Percentiles rank a stretch among this genome's conserved stretches.
Conservation (phyloP, 768 basidiomycete species). For the Suillus lakei region DNA sequence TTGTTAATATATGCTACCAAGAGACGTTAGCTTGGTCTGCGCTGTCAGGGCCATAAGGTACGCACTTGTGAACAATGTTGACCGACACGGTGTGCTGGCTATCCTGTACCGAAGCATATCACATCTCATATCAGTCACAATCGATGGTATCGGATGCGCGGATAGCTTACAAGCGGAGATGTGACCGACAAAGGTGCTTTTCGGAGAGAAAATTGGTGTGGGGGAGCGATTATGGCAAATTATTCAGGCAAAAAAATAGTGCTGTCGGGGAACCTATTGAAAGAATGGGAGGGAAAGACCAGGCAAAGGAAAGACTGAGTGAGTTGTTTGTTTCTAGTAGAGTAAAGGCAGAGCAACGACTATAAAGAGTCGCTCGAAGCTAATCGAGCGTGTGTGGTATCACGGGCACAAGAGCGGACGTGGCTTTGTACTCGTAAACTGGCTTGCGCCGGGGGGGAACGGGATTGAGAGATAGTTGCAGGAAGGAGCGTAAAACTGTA, state of each 20-base stretch:
- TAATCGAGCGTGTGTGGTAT: slow-evolving; percentile 51
- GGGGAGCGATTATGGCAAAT: slow-evolving; percentile 24
- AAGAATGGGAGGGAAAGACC: slow-evolving; percentile 30
- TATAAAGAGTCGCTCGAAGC: slow-evolving; percentile 53
- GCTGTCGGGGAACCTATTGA: slow-evolving; percentile 16
- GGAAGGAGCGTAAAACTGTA: slow-evolving; percentile 13
- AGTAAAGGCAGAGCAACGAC: slow-evolving; percentile 30
- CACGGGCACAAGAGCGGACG: slow-evolving; percentile 29
- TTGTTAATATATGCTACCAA: slow-evolving; percentile 4
- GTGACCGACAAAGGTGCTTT: neutral
- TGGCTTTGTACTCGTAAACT: slow-evolving; percentile 32
- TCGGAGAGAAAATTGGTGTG: slow-evolving; percentile 13
- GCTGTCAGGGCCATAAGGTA: slow-evolving; percentile 1
- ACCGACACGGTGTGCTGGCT: slow-evolving; percentile 3
- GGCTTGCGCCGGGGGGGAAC: slow-evolving; percentile 27
- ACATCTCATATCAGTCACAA: slow-evolving; percentile 11
- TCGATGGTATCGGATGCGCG: slow-evolving; percentile 1
- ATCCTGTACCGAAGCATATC: slow-evolving; percentile 10
- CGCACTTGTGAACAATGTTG: slow-evolving; percentile 4
- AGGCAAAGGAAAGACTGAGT: slow-evolving; percentile 40
- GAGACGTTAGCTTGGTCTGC: neutral
- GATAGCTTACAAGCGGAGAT: slow-evolving; percentile 23
- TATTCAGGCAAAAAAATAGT: slow-evolving; percentile 22
- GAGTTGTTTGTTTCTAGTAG: slow-evolving; percentile 29
- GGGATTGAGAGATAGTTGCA: slow-evolving; percentile 17